Evolutionary conservation across 225 moss, liverwort and hornwort species (phyloP).

Genomic region (Pleurozium schreberi): DNA sequence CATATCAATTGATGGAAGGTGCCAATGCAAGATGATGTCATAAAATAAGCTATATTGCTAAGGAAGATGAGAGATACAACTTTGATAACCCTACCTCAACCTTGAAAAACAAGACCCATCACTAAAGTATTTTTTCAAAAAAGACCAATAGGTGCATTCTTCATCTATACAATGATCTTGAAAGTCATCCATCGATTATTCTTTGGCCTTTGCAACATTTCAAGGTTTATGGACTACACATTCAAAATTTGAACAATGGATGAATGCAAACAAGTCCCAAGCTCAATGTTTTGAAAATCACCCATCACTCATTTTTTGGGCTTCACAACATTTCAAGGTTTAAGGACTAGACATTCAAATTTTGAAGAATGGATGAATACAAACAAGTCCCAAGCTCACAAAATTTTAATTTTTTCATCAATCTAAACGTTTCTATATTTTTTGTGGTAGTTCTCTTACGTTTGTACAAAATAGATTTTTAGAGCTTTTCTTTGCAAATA

Average conservation of each 20-base stretch:
- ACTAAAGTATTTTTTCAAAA: background rate
- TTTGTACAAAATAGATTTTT: background rate
- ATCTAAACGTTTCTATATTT: background rate
- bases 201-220: background rate
- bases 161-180: background rate
- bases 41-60: too few relatives aligned
- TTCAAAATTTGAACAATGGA: background rate
- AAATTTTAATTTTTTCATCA: background rate
- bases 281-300: background rate
- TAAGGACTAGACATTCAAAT: background rate
- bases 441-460: background rate
- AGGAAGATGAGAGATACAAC: background rate
- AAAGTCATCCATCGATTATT: background rate
- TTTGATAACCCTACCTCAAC: rapidly evolving
- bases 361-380: background rate
- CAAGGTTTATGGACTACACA: background rate
- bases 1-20: background rate
- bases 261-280: background rate
- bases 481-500: background rate
- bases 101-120: background rate
- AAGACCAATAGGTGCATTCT: background rate
- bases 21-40: background rate
- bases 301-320: background rate
- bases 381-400: background rate
- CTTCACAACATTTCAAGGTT: background rate